A percentile compares a stretch with the other conserved stretches of the same genome.
These are phyloP conservation scores for Tirmania nivea DNA, from an alignment of 495 filamentous ascomycete species.

Conservation along the genomic window DNA sequence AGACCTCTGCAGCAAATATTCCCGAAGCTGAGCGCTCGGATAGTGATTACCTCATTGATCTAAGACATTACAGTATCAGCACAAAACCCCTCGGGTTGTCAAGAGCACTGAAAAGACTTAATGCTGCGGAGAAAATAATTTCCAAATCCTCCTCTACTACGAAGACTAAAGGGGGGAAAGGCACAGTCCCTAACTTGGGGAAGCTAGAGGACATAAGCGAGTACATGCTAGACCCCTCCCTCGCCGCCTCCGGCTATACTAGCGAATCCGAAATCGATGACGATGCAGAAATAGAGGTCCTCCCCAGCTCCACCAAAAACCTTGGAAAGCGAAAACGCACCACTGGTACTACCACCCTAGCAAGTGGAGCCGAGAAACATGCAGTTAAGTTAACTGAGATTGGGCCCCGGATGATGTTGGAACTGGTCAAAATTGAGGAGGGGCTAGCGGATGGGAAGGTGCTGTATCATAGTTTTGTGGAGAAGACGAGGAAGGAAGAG, in stretches of 20 bases:
- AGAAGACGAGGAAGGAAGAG: constrained; percentile 58
- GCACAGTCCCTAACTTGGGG: constrained; percentile 63
- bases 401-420: constrained; percentile 69
- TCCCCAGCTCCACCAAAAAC: constrained; percentile 37
- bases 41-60: constrained; percentile 61
- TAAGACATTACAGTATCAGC: constrained; percentile 85
- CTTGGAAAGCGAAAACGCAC: constrained; percentile 9
- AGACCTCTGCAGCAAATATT: constrained; percentile 1
- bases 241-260: constrained; percentile 61
- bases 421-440: constrained; percentile 91
- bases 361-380: constrained; percentile 39
- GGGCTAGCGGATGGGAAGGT: constrained; percentile 75
- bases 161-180: constrained; percentile 34
- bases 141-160: neutral
- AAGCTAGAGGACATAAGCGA: constrained; percentile 86
- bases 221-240: constrained; percentile 71
- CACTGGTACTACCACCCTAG: neutral
- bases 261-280: constrained; percentile 84
- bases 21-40: constrained; percentile 30
- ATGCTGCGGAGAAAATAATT: constrained; percentile 59
- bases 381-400: constrained; percentile 82
- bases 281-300: constrained; percentile 84
- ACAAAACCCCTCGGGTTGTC: constrained; percentile 72
- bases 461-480: constrained; percentile 91
- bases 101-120: constrained; percentile 56